These are phyloP conservation scores for Kwoniella pini DNA, from an alignment of 768 basidiomycete genomes.

Conservation along the genomic window DNA sequence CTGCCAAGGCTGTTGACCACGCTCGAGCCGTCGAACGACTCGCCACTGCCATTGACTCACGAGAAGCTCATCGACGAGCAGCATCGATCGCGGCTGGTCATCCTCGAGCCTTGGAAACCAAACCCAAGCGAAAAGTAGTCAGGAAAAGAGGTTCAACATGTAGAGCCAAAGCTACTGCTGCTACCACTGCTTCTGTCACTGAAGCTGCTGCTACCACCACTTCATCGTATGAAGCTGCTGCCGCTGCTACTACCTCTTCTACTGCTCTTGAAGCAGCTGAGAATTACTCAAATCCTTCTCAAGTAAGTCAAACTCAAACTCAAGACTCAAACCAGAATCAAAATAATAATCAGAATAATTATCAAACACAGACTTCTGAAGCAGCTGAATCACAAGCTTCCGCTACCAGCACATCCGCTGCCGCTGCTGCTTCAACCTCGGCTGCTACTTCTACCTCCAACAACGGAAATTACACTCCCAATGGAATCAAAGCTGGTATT, in stretches of 20 bases:
- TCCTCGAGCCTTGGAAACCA: background rate
- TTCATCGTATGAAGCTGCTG: conserved; percentile 6
- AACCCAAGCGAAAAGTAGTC: conserved; percentile 9
- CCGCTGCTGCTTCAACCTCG: conserved; percentile 12
- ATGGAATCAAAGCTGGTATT: conserved; percentile 53
- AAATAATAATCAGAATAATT: background rate
- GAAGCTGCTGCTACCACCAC: background rate
- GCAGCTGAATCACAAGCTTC: background rate
- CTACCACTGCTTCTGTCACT: background rate
- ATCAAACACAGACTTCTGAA: conserved; percentile 3
- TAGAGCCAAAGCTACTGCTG: conserved; percentile 11
- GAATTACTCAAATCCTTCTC: background rate
- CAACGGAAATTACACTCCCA: conserved; percentile 36
- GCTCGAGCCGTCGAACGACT: conserved; percentile 19
- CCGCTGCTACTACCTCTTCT: conserved; percentile 14
- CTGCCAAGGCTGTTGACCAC: conserved; percentile 19
- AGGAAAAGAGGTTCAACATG: conserved; percentile 8
- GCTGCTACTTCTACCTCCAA: conserved; percentile 14
- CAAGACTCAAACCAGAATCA: background rate
- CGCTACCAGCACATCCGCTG: conserved; percentile 6
- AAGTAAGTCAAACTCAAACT: conserved; percentile 3
- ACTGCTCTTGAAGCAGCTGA: conserved; percentile 13
- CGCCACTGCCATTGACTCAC: conserved; percentile 7
- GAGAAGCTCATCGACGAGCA: conserved; percentile 1
- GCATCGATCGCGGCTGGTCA: background rate